These are phyloP conservation scores for Trifolium pratense DNA, from an alignment of 306 rosid species.

Conservation along the genomic window DNA sequence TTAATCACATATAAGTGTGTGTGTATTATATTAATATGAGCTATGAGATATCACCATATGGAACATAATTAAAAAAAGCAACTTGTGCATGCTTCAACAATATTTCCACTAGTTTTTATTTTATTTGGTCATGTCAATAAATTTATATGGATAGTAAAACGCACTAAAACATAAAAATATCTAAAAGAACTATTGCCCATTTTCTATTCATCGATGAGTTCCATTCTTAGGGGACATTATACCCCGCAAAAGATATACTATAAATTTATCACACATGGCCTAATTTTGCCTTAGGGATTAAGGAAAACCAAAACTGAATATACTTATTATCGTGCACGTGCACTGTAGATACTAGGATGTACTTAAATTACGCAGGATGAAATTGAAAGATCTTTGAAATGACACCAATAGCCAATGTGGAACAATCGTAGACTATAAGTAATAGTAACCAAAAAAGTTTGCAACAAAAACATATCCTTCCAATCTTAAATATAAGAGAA, in stretches of 20 bases:
- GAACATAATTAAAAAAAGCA: no score
- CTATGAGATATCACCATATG: no score
- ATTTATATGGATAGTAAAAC: not conserved
- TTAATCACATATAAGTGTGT: no score
- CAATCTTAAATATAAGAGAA: no score
- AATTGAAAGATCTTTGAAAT: not conserved
- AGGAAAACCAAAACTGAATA: not conserved
- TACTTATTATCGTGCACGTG: not conserved
- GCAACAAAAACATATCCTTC: no score
- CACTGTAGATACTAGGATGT: not conserved
- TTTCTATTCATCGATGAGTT: not conserved
- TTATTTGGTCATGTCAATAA: not conserved
- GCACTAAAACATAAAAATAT: not conserved
- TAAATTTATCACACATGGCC: not conserved
- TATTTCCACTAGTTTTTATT: not conserved
- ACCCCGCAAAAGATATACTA: not conserved
- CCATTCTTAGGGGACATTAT: constrained; percentile 1
- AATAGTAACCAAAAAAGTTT: no score
- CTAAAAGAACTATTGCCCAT: not conserved
- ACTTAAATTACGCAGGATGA: not conserved
- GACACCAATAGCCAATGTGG: not conserved
- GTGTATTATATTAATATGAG: no score
- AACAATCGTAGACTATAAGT: no score
- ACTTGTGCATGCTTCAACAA: no score
- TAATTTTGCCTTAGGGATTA: constrained; percentile 1